Conservation (phyloP, 2,329 filamentous ascomycete genomes). For the Colletotrichum lini region DNA sequence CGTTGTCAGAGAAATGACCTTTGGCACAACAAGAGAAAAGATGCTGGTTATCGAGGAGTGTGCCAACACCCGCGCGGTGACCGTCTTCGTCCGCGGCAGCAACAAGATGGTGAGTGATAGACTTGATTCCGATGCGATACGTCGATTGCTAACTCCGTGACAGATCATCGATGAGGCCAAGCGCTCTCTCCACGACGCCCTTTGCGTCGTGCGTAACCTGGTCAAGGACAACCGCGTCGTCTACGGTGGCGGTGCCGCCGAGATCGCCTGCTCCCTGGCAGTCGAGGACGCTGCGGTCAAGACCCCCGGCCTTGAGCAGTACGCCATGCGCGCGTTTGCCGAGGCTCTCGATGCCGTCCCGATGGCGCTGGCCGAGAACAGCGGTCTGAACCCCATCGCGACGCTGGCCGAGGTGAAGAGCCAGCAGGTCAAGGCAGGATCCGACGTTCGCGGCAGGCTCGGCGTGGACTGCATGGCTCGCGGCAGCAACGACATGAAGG, state of each 20-base stretch:
- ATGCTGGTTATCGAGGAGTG: conserved; percentile 99
- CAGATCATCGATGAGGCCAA: conserved; percentile 99
- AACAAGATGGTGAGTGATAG: conserved; percentile 93
- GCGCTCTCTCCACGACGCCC: conserved; percentile 94
- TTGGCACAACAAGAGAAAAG: conserved; percentile 98
- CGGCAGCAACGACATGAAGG: conserved; percentile 96
- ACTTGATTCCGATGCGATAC: background rate
- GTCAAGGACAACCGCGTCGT: conserved; percentile 97
- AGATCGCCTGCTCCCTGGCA: conserved; percentile 96
- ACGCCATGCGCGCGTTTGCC: conserved; percentile 97
- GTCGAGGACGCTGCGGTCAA: conserved; percentile 96
- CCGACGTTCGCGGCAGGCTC: conserved; percentile 70
- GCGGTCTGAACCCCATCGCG: conserved; percentile 94
- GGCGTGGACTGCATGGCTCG: conserved; percentile 98
- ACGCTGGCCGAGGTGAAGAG: conserved; percentile 96
- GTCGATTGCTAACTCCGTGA: conserved; percentile 42
- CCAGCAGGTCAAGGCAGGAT: conserved; percentile 86
- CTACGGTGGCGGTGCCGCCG: conserved; percentile 95
- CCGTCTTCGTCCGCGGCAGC: conserved; percentile 94
- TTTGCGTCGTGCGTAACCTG: conserved; percentile 97
- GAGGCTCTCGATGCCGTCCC: conserved; percentile 94
- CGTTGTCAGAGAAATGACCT: conserved; percentile 93
- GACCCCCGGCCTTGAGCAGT: conserved; percentile 97
- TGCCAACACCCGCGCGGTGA: conserved; percentile 96
- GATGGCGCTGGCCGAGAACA: conserved; percentile 98